phyloP scores from a whole-genome alignment of 768 basidiomycete genomes.

The Auriculariales sp. region DNA sequence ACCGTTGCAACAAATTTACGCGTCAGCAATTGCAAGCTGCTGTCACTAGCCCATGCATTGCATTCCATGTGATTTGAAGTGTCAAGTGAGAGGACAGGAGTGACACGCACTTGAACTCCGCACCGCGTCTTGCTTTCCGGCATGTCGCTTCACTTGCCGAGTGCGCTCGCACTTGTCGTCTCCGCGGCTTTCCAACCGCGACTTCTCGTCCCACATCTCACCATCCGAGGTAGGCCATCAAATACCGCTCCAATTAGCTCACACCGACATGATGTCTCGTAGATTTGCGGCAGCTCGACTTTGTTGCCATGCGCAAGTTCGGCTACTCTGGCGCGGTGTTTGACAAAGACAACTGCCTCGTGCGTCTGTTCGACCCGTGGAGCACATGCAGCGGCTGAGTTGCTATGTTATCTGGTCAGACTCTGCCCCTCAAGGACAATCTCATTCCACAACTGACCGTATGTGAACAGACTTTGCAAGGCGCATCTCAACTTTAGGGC shows the following conservation, averaged over 20 bases:
- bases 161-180: not conserved
- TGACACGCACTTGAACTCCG: too few species aligned
- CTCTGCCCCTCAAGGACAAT: constrained; percentile 59
- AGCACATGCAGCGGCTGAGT: too few species aligned
- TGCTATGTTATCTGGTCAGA: constrained; percentile 31
- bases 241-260: not conserved
- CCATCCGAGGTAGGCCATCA: not conserved
- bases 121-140: too few species aligned
- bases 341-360: constrained; percentile 97
- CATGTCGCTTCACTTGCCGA: not conserved
- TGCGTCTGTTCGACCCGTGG: constrained; percentile 20
- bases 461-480: not conserved
- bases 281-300: constrained; percentile 82
- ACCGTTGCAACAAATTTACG: too few species aligned
- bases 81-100: too few species aligned
- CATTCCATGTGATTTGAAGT: too few species aligned
- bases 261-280: not conserved
- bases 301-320: constrained; percentile 47
- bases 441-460: constrained; percentile 57
- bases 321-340: constrained; percentile 87
- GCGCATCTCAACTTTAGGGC: not conserved
- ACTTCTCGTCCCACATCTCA: not conserved
- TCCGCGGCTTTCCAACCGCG: not conserved
- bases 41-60: too few species aligned
- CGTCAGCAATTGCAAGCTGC: too few species aligned